Percentiles rank a stretch among this genome's conserved stretches.
Conservation (phyloP, 2,329 filamentous ascomycete genomes). For the Alternaria angustiovoidea region DNA sequence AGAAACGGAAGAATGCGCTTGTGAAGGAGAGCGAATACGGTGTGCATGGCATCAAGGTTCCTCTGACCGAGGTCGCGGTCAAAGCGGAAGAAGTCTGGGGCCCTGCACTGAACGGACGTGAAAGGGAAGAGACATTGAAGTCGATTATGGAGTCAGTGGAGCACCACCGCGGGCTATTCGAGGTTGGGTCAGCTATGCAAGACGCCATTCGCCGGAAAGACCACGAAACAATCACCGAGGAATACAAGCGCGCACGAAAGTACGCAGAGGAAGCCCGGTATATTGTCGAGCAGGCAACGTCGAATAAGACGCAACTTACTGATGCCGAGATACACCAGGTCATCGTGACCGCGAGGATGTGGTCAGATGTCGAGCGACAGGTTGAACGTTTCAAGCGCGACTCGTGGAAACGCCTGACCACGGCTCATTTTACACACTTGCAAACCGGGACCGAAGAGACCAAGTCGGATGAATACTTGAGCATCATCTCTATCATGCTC, state of each 20-base stretch:
- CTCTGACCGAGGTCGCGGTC: conserved; percentile 86
- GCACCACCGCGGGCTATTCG: conserved; percentile 81
- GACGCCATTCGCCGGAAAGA: conserved; percentile 91
- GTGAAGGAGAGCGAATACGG: conserved; percentile 77
- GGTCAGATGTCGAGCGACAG: conserved; percentile 90
- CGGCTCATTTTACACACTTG: conserved; percentile 65
- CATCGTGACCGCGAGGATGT: conserved; percentile 89
- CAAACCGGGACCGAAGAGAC: conserved; percentile 56
- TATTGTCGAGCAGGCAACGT: conserved; percentile 65
- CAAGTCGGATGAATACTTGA: conserved; percentile 84
- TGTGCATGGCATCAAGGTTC: conserved; percentile 73
- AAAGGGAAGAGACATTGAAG: conserved; percentile 89
- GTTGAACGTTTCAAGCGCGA: conserved; percentile 88
- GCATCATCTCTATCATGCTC: conserved; percentile 86
- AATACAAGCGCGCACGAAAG: conserved; percentile 82
- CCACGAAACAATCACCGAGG: conserved; percentile 85
- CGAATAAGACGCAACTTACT: conserved; percentile 64
- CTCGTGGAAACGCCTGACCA: conserved; percentile 81
- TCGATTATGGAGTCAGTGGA: conserved; percentile 78
- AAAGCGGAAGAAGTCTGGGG: conserved; percentile 99
- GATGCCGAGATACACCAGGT: conserved; percentile 87
- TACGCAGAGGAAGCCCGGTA: conserved; percentile 80
- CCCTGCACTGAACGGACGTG: conserved; percentile 86
- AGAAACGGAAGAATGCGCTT: conserved; percentile 86
- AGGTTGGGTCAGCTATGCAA: conserved; percentile 77